Base-by-base conservation (phyloP, 768 basidiomycete species). In the Rhodotorula kratochvilovae region DNA sequence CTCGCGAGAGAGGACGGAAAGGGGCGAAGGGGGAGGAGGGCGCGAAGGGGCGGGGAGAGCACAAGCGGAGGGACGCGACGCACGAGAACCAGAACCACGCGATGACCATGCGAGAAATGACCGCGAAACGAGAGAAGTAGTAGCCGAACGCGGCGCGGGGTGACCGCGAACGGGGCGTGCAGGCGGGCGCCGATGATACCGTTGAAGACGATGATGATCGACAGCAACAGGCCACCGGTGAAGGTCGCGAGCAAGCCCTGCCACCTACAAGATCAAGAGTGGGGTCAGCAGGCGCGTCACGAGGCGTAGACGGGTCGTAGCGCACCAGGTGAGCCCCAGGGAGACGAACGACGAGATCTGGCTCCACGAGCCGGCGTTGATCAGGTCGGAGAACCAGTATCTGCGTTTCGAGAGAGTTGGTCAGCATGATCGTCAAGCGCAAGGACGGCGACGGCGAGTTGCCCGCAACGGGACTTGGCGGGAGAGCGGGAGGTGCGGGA, bases 81-180 rank as follows among this genome's bases (percentile, higher is more conserved):
- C 23, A 53, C 53, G 63, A 66, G 33, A 73, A 64, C 73, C 73
- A 74, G 63, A 74, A 74, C 66, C 56, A 61, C 1, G 73, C 73
- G 31, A 74, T 76, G 23, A 70, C 68, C 54, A 65, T 56, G 29
- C 64, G 64, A 1, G 45, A 48, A 35, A 67, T 55, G 66, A 72
- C 69, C 3, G 66, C 66, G 54, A 74, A 74, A 31, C 68, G 68
- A 36, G 45, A 50, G 42, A 74, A 64, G 43, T 61, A 57, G 60
- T 64, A 64, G 21, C 73, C 73, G 42, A 29, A 74, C 0, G 66
- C 62, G 12, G 2, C 73, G 65, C 3, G 68, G 25, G 13, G 62
- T 67, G 46, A 74, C 59, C 19, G 73, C 50, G 66, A 74, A 74
- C 17, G 73, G 73, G 6, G 59, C 60, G 63, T 68, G 65, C 0